Evolutionary conservation across 23 red algal genomes (phyloP).

Genomic region (Agarophyton chilense): DNA sequence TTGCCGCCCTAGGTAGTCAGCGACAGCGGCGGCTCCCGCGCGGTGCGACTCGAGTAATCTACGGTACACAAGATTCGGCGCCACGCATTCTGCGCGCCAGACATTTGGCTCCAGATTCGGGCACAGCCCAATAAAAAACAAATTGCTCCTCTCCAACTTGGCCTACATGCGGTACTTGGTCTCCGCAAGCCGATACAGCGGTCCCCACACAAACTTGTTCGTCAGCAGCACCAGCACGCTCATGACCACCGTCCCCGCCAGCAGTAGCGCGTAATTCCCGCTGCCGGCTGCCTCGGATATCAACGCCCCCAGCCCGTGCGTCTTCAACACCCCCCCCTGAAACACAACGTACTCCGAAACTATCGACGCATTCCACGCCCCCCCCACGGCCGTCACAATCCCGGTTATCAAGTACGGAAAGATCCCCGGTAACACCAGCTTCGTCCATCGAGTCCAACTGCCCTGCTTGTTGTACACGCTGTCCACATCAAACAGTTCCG

Average conservation of each 20-base stretch:
- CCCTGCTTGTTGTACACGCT: conserved; percentile 76
- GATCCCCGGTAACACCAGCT: conserved; percentile 94
- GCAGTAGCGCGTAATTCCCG: conserved; percentile 85
- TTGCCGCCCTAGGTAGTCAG: too few species aligned
- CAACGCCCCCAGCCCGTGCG: conserved; percentile 85
- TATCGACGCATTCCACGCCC: conserved; percentile 99
- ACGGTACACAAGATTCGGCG: too few species aligned
- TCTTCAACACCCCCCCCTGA: conserved; percentile 84
- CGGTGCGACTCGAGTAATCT: too few species aligned
- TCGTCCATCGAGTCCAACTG: conserved; percentile 74
- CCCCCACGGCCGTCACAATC: conserved; percentile 94
- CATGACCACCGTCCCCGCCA: conserved; percentile 96
- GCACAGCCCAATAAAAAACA: too few species aligned
- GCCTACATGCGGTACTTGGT: conserved; percentile 74
- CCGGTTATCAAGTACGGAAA: conserved; percentile 99
- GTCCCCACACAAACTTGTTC: conserved; percentile 95
- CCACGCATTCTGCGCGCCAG: too few species aligned
- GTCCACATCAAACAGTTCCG: conserved; percentile 95
- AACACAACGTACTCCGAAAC: conserved; percentile 99
- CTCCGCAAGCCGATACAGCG: conserved; percentile 81
- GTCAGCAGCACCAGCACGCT: conserved; percentile 89
- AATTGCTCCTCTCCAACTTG: too few species aligned
- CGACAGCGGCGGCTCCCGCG: too few species aligned
- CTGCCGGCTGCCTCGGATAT: conserved; percentile 94
- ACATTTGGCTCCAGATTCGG: too few species aligned